Evolutionary conservation across 139 green algal genomes (phyloP), one percentile per base, ranked within the genome.

Genomic region (Edaphochlamys debaryana): DNA sequence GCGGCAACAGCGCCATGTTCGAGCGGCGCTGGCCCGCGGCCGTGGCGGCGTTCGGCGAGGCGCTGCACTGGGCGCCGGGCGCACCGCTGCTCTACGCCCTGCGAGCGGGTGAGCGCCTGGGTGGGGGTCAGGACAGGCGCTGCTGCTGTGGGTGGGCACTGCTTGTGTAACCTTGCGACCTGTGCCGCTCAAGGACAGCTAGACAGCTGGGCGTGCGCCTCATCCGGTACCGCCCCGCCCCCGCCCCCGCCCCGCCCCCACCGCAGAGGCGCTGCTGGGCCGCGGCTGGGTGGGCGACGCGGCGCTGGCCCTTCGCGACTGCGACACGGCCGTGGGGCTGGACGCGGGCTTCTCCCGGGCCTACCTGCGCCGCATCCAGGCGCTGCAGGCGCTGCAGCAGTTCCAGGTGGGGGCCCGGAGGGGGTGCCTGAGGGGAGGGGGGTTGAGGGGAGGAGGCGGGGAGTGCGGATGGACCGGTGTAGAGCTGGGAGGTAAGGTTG

Each of bases 201-300:
- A n/a, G n/a, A 13, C 45, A 54, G 45, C 45, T 9, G 11, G 11
- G 45, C 45, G 11, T 54, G 45, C 45, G 45, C 45, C 45, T 54
- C n/a, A n/a, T n/a, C n/a, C n/a, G 45, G 45, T 13, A 54, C 45
- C 45, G 11, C 11, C 45, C 45, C 45, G 19, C 64, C 34, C n/a
- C n/a, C n/a, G n/a, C n/a, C n/a, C 45, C 25, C 13, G 42, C 3
- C 9, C 36, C 36, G 41, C 69, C 32, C 30, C 13, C 5, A 9
- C 23, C 37, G 85, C 91, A 30, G 67, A 90, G 62, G 91, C 90
- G 9, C 84, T 91, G 54, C 80, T 95, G 37, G 67, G 86, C 29
- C 88, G 94, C 0, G 82, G 69, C 42, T 95, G 92, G 91, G 77
- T 82, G 71, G 94, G 94, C 13, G 94, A 97, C 84, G 88, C 76